These are phyloP conservation scores for Cladosporium sp. DNA, from an alignment of 2,329 filamentous ascomycete genomes.

Conservation along the genomic window DNA sequence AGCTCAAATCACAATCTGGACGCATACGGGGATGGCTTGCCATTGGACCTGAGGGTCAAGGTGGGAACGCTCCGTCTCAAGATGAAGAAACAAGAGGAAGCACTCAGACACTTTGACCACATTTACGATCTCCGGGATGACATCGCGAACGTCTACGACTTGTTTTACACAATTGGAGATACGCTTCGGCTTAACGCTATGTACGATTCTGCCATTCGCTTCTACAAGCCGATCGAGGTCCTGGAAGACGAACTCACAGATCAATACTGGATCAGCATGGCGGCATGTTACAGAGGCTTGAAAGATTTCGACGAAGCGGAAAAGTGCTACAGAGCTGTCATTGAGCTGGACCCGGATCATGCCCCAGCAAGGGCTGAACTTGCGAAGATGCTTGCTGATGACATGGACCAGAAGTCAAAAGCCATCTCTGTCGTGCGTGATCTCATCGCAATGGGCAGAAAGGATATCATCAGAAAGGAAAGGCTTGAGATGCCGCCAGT, in stretches of 20 bases:
- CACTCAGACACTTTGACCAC: slow-evolving; percentile 50
- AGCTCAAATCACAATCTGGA: slow-evolving; percentile 45
- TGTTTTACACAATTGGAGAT: slow-evolving; percentile 70
- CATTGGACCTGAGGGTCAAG: slow-evolving; percentile 77
- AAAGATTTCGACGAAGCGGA: slow-evolving; percentile 66
- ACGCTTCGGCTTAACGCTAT: slow-evolving; percentile 49
- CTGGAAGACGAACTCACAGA: slow-evolving; percentile 45
- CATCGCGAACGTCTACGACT: slow-evolving; percentile 66
- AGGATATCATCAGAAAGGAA: slow-evolving; percentile 21
- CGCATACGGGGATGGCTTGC: slow-evolving; percentile 69
- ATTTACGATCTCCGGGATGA: slow-evolving; percentile 62
- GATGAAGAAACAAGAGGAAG: slow-evolving; percentile 62
- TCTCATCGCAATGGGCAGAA: slow-evolving; percentile 59
- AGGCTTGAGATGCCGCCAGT: slow-evolving; percentile 10
- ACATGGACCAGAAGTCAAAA: slow-evolving; percentile 65
- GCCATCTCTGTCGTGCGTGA: slow-evolving; percentile 75
- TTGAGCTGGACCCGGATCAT: slow-evolving; percentile 66
- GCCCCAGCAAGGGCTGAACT: slow-evolving; percentile 75
- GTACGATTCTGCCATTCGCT: slow-evolving; percentile 54
- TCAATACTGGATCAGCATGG: slow-evolving; percentile 52
- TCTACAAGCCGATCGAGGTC: slow-evolving; percentile 47
- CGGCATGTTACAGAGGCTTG: slow-evolving; percentile 64
- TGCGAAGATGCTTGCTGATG: slow-evolving; percentile 75
- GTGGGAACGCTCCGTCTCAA: slow-evolving; percentile 79
- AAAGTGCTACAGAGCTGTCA: slow-evolving; percentile 69